Conservation (phyloP, 1,284 basidiomycete genomes). For the Papiliotrema nemorosa region DNA sequence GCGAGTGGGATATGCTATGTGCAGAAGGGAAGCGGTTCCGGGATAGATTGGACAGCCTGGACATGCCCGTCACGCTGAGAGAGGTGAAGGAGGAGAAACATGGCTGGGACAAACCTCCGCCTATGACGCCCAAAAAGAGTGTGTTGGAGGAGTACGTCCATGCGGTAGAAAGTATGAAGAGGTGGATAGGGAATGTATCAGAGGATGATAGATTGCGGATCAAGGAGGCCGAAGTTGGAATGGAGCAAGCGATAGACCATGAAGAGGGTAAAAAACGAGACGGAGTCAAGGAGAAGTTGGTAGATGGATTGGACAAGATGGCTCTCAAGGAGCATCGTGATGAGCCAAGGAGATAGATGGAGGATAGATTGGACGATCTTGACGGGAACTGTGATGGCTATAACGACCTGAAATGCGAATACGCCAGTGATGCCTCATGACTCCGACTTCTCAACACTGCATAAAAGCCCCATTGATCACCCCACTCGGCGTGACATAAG, state of each 20-base stretch:
- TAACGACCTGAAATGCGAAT: no score
- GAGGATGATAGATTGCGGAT: no score
- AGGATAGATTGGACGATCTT: no score
- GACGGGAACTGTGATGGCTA: no score
- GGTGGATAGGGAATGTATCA: constrained; percentile 12
- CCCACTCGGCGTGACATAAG: background rate
- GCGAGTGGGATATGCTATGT: constrained; percentile 28
- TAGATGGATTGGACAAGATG: no score
- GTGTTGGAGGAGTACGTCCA: constrained; percentile 21
- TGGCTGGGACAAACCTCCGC: constrained; percentile 27
- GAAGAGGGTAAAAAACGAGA: no score
- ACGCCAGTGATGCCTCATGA: no score
- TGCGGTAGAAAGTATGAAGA: constrained; percentile 12
- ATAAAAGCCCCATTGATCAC: background rate
- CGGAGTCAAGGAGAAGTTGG: no score
- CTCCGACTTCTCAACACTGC: background rate
- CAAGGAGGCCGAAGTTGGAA: no score
- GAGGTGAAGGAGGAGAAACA: constrained; percentile 24
- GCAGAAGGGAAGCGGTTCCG: constrained; percentile 20
- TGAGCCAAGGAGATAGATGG: no score
- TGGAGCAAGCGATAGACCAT: no score
- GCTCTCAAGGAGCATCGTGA: no score
- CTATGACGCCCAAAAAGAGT: constrained; percentile 13
- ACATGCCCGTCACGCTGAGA: constrained; percentile 13
- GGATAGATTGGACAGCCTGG: constrained; percentile 14